phyloP scores from a whole-genome alignment of 495 filamentous ascomycete species.

The Tuber microsphaerosporum region DNA sequence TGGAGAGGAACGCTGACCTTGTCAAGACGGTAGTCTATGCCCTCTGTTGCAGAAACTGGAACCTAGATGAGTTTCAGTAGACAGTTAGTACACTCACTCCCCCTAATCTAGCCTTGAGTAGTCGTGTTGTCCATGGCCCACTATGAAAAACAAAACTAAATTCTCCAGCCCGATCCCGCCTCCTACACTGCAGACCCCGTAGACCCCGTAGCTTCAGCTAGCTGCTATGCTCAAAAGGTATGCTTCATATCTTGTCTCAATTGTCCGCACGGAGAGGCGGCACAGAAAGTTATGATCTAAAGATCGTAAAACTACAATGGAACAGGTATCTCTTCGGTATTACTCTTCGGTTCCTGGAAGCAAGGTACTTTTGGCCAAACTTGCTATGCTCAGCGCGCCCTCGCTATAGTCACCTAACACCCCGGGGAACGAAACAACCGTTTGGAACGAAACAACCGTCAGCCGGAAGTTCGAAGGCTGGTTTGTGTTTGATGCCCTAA shows the following conservation, averaged over 20 bases:
- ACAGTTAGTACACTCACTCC: slow-evolving; percentile 17
- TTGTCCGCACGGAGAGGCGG: slow-evolving; percentile 42
- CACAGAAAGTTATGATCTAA: slow-evolving; percentile 45
- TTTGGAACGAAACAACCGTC: slow-evolving; percentile 37
- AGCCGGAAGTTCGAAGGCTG: slow-evolving; percentile 42
- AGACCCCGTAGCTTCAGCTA: slow-evolving; percentile 46
- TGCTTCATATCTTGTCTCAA: background rate
- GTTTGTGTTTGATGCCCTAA: slow-evolving; percentile 44
- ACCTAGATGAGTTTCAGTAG: slow-evolving; percentile 48
- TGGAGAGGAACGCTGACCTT: slow-evolving; percentile 42
- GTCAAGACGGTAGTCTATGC: slow-evolving; percentile 43
- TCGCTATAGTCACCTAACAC: slow-evolving; percentile 27
- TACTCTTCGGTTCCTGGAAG: slow-evolving; percentile 46
- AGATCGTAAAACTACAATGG: slow-evolving; percentile 52
- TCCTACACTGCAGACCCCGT: slow-evolving; percentile 46
- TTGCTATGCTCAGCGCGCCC: slow-evolving; percentile 49
- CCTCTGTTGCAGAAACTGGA: slow-evolving; percentile 45
- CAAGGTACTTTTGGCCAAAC: slow-evolving; percentile 43
- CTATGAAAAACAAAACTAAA: background rate
- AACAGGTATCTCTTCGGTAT: slow-evolving; percentile 45
- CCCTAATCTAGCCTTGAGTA: no score
- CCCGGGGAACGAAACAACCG: no score
- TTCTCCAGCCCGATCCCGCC: slow-evolving; percentile 44
- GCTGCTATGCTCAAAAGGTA: slow-evolving; percentile 45
- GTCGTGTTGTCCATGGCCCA: no score